Percentiles rank a stretch among this genome's conserved stretches.
These are phyloP conservation scores for Globisporangium carolinianum DNA, from an alignment of 352 stramenopile species.

Conservation along the genomic window DNA sequence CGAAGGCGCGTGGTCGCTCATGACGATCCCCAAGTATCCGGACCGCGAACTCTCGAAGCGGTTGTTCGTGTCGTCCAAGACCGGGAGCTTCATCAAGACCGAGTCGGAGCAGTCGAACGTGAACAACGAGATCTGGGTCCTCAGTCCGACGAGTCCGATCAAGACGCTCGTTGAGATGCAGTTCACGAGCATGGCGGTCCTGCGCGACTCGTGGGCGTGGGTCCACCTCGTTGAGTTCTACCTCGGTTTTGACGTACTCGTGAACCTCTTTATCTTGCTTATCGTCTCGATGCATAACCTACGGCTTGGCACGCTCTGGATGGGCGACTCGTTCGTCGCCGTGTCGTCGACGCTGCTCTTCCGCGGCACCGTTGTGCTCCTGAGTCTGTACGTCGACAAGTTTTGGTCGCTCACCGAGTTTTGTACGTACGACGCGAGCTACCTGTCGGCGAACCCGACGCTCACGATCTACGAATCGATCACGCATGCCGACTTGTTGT, in stretches of 20 bases:
- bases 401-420: conserved; percentile 43
- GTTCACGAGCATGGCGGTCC: conserved; percentile 14
- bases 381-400: conserved; percentile 32
- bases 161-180: conserved; percentile 21
- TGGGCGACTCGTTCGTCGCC: conserved; percentile 30
- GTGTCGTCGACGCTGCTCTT: conserved; percentile 29
- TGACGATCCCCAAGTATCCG: neutral
- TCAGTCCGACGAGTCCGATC: conserved; percentile 14
- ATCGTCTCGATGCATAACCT: conserved; percentile 27
- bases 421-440: conserved; percentile 27
- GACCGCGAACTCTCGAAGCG: conserved; percentile 17
- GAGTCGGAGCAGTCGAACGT: conserved; percentile 38
- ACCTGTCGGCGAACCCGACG: neutral
- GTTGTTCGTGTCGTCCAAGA: conserved; percentile 19
- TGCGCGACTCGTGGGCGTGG: conserved; percentile 44
- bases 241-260: conserved; percentile 25
- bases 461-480: conserved; percentile 7
- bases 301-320: conserved; percentile 25
- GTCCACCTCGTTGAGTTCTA: conserved; percentile 37
- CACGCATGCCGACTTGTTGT: conserved; percentile 14
- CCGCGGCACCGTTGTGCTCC: conserved; percentile 23
- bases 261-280: conserved; percentile 25
- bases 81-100: conserved; percentile 32
- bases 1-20: conserved; percentile 3
- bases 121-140: conserved; percentile 32